Conservation (phyloP, 2,329 filamentous ascomycete genomes). For the Fusarium sp. region DNA sequence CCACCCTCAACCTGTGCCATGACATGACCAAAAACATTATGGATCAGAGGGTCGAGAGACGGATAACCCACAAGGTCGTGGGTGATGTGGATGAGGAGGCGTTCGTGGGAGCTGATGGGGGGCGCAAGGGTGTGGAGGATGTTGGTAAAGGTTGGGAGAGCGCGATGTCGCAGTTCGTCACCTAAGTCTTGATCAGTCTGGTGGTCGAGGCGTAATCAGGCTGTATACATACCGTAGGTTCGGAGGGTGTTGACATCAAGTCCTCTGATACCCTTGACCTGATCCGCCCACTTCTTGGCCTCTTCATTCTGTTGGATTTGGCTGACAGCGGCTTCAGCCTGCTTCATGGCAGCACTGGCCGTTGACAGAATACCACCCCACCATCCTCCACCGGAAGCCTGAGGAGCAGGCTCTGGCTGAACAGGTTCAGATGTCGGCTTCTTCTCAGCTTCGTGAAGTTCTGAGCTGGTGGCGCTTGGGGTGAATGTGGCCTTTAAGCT, state of each 20-base stretch:
- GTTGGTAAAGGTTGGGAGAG: conserved; percentile 92
- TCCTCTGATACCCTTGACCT: conserved; percentile 73
- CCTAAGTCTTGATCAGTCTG: conserved; percentile 60
- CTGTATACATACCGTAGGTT: conserved; percentile 48
- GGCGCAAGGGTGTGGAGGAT: conserved; percentile 95
- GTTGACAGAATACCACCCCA: conserved; percentile 89
- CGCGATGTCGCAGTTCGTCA: conserved; percentile 84
- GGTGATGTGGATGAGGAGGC: conserved; percentile 95
- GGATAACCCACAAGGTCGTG: conserved; percentile 96
- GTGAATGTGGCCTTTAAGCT: conserved; percentile 78
- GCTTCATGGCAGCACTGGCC: conserved; percentile 86
- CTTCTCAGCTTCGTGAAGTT: conserved; percentile 66
- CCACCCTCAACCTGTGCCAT: conserved; percentile 99
- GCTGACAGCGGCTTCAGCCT: conserved; percentile 90
- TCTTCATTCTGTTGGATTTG: conserved; percentile 97
- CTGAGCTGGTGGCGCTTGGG: conserved; percentile 70
- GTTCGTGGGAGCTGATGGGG: conserved; percentile 95
- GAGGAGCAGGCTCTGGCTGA: conserved; percentile 43
- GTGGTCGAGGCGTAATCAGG: not conserved
- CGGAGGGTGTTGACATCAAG: conserved; percentile 79
- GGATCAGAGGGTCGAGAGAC: conserved; percentile 90
- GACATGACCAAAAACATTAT: conserved; percentile 89
- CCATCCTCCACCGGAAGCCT: conserved; percentile 73
- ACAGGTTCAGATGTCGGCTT: conserved; percentile 58
- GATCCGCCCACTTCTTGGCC: conserved; percentile 94